Base-by-base conservation (phyloP, 2,329 filamentous ascomycete species). In the Beauveria pseudobassiana region DNA sequence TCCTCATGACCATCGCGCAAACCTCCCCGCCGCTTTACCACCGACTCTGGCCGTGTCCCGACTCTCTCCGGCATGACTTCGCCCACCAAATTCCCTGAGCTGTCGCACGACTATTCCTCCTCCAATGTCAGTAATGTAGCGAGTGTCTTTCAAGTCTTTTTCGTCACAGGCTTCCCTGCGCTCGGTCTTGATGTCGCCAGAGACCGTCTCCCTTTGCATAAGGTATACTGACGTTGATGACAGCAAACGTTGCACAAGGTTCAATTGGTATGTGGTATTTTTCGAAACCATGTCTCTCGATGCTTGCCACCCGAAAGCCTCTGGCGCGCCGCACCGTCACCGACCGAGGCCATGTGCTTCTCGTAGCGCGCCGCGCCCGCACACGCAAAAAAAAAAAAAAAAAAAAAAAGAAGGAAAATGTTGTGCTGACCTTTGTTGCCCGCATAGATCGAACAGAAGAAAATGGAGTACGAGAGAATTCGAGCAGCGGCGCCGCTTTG, bases 1-100 rank as follows among this genome's bases (percentile, higher is more conserved):
- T n/a, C 26, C 82, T 65, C 82, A 85, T 74, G 91, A 96, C 72
- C 83, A 84, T 67, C 87, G 93, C 75, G 85, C 86, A 65, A 87
- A 87, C 69, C 81, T 98, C 73, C 91, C 76, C 88, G 93, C 71
- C 89, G 93, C 72, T 98, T 98, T 77, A 98, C 93, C 65, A 95
- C 93, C 62, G 96, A 96, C 77, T 87, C 90, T 77, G 82, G 91
- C 76, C 83, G 92, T 82, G 80, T 93, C 76, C 88, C 89, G 74
- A 91, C 89, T 72, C 79, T 90, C 76, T 84, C 82, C 62, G 83
- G 84, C 64, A 77, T 93, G 71, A 80, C 82, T 45, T 73, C 77
- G 52, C 78, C 78, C 67, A 76, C 78, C 68, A 80, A 80, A 65
- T 74, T 72, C 43, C 75, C 77, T 56, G 82, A 82, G 61, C 69